Evolutionary conservation across 805 yeast species (phyloP).

Genomic region (Starmerella riodocensis): DNA sequence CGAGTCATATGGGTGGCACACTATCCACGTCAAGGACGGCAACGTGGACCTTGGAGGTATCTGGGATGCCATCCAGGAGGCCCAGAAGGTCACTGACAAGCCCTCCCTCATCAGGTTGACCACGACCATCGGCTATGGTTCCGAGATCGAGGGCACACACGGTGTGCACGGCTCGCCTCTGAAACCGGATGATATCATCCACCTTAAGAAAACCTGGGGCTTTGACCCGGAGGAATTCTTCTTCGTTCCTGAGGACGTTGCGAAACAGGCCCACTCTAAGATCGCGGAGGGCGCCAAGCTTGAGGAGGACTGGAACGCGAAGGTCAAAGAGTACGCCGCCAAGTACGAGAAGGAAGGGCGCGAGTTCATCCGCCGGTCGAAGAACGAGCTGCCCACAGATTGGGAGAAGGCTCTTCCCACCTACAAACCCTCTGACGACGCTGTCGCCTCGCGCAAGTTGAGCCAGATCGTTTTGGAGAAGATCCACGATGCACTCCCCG

Average conservation of each 20-base stretch:
- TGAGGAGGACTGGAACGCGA: slow-evolving; percentile 63
- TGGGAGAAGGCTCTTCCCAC: slow-evolving; percentile 72
- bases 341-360: slow-evolving; percentile 69
- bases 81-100: slow-evolving; percentile 63
- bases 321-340: slow-evolving; percentile 46
- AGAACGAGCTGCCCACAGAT: slow-evolving; percentile 62
- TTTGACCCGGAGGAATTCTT: slow-evolving; percentile 77
- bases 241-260: slow-evolving; percentile 70
- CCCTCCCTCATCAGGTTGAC: slow-evolving; percentile 81
- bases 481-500: slow-evolving; percentile 59
- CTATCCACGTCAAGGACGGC: slow-evolving; percentile 63
- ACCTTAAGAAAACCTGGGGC: slow-evolving; percentile 71
- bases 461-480: slow-evolving; percentile 65
- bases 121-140: slow-evolving; percentile 93
- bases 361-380: slow-evolving; percentile 67
- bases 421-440: slow-evolving; percentile 62
- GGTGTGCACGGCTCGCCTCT: slow-evolving; percentile 94
- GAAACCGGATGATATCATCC: slow-evolving; percentile 82
- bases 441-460: slow-evolving; percentile 89
- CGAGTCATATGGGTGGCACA: slow-evolving; percentile 91
- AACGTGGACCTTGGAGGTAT: slow-evolving; percentile 64
- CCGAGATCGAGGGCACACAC: slow-evolving; percentile 70
- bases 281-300: slow-evolving; percentile 50
- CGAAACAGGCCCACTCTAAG: slow-evolving; percentile 46
- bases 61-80: slow-evolving; percentile 61